Conservation (phyloP, 164 flowering plant species). For the Houttuynia cordata region DNA sequence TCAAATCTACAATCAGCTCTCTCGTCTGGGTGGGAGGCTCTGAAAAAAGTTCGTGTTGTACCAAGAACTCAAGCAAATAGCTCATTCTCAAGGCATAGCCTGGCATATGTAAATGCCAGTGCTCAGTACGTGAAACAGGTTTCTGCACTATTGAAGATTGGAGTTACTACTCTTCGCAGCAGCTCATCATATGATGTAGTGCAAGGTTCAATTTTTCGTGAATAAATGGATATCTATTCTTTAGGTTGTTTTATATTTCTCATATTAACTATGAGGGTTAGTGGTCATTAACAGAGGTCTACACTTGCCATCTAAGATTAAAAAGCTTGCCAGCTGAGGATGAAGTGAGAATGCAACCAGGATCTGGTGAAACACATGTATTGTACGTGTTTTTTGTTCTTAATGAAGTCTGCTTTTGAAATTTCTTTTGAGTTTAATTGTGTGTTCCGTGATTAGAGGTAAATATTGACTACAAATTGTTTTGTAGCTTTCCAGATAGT, state of each 20-base stretch:
- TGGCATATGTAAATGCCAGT: constrained; percentile 76
- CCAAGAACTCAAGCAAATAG: constrained; percentile 44
- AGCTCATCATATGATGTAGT: constrained; percentile 62
- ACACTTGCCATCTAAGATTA: constrained; percentile 58
- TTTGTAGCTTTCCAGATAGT: constrained; percentile 81
- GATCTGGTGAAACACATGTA: constrained; percentile 84
- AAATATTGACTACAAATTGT: neutral
- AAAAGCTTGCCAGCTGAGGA: constrained; percentile 77
- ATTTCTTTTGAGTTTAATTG: neutral
- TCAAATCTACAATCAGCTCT: constrained; percentile 38
- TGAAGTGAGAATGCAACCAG: constrained; percentile 70
- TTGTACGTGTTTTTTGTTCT: constrained; percentile 44
- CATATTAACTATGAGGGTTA: neutral
- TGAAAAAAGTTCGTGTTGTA: constrained; percentile 36
- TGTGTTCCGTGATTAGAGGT: neutral
- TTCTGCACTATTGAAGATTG: constrained; percentile 65
- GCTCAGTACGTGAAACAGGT: constrained; percentile 78
- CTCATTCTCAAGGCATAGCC: constrained; percentile 63
- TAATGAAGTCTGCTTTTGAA: neutral
- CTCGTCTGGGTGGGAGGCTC: constrained; percentile 62
- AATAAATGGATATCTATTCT: no score
- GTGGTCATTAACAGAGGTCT: constrained; percentile 40
- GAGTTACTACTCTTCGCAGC: constrained; percentile 62
- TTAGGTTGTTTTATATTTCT: neutral
- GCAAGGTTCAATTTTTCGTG: constrained; percentile 40